Evolutionary conservation across 31 red algal genomes (phyloP).

Genomic region (Pterothamnion heteromorphum): DNA sequence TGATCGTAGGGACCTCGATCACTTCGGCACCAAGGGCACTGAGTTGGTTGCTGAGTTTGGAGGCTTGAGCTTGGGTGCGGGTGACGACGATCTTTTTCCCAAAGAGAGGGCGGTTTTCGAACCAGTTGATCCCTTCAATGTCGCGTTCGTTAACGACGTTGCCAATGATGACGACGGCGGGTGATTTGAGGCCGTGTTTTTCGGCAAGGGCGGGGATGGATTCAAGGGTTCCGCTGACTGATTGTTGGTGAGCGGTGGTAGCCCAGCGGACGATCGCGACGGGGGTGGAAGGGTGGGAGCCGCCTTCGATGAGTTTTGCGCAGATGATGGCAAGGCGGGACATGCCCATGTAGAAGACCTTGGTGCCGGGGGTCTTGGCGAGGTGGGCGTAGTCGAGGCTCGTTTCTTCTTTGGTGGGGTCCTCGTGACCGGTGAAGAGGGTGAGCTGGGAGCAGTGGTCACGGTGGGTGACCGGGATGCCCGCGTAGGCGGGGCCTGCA

Average conservation of each 20-base stretch:
- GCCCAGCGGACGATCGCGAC: neutral
- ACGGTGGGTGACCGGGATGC: conserved; percentile 50
- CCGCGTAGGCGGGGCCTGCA: conserved; percentile 58
- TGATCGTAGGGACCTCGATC: neutral
- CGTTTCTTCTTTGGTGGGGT: neutral
- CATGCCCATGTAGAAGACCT: neutral
- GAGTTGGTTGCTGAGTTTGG: neutral
- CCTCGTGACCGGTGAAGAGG: neutral
- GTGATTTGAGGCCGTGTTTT: neutral
- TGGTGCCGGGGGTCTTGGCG: neutral
- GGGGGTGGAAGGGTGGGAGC: neutral
- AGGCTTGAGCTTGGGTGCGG: neutral
- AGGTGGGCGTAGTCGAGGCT: neutral
- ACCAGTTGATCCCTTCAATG: neutral
- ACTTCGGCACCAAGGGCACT: neutral
- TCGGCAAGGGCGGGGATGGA: neutral
- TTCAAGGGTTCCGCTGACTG: neutral
- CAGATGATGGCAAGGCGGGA: neutral
- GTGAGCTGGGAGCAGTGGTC: neutral
- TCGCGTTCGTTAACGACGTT: neutral
- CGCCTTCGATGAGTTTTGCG: neutral
- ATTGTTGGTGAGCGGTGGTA: neutral
- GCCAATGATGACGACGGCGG: neutral
- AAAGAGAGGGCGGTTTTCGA: neutral
- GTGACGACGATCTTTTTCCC: neutral